phyloP scores from a whole-genome alignment of 768 basidiomycete species.

The Cystobasidium onofrii region DNA sequence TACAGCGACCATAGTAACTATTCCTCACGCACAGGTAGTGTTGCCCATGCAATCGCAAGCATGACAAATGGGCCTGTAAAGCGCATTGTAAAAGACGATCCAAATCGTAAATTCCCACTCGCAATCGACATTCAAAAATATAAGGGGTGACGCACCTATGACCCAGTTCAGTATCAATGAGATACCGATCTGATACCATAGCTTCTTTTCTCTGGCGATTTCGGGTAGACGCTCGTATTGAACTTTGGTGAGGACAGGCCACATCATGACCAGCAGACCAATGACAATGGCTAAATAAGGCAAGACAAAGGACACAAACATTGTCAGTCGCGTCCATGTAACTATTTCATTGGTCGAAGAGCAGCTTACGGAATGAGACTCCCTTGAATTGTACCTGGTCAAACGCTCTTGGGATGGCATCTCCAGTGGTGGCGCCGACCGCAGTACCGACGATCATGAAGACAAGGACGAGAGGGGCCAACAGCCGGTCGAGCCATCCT shows the following conservation, averaged over 20 bases:
- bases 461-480: slow-evolving; percentile 60
- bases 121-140: no score
- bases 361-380: slow-evolving; percentile 70
- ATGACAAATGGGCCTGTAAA: slow-evolving; percentile 71
- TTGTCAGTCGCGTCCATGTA: no score
- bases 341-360: no score
- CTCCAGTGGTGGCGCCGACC: slow-evolving; percentile 56
- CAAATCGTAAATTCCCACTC: no score
- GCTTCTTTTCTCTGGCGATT: slow-evolving; percentile 51
- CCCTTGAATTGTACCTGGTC: slow-evolving; percentile 58
- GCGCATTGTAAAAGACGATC: no score
- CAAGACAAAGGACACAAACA: no score
- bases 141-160: slow-evolving; percentile 28
- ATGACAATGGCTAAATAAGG: slow-evolving; percentile 64
- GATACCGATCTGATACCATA: slow-evolving; percentile 64
- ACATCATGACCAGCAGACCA: slow-evolving; percentile 80
- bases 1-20: no score
- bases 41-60: slow-evolving; percentile 78
- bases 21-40: slow-evolving; percentile 59
- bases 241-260: slow-evolving; percentile 60
- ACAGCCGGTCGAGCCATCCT: slow-evolving; percentile 54
- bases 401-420: slow-evolving; percentile 49
- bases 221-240: slow-evolving; percentile 63
- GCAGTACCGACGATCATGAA: slow-evolving; percentile 69
- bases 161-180: slow-evolving; percentile 49